These are phyloP conservation scores for Penicillium coprophilum DNA, from an alignment of 495 filamentous ascomycete species.

Conservation along the genomic window DNA sequence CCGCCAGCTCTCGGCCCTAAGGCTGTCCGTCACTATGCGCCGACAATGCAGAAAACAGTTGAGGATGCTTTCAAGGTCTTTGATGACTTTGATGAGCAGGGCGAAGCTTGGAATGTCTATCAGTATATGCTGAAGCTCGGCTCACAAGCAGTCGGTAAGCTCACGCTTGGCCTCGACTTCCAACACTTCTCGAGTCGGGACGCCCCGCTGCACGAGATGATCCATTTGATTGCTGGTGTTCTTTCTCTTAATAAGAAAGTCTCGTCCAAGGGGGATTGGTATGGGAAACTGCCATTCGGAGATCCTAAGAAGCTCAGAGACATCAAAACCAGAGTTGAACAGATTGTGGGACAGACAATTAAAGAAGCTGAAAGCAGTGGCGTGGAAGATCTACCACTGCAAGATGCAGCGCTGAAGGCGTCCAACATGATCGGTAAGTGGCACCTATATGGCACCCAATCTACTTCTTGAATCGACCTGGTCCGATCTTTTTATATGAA, in stretches of 20 bases:
- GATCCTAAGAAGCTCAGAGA: slow-evolving; percentile 37
- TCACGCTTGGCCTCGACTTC: slow-evolving; percentile 51
- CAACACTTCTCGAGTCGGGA: slow-evolving; percentile 47
- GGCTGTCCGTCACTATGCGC: slow-evolving; percentile 54
- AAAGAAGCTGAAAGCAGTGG: slow-evolving; percentile 25
- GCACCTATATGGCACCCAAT: background rate
- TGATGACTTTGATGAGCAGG: slow-evolving; percentile 47
- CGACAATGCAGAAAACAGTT: slow-evolving; percentile 49
- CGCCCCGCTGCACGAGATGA: slow-evolving; percentile 37
- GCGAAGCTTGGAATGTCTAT: slow-evolving; percentile 55
- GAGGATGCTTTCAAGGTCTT: slow-evolving; percentile 48
- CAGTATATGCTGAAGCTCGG: slow-evolving; percentile 58
- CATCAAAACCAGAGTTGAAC: slow-evolving; percentile 18
- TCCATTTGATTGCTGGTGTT: slow-evolving; percentile 35
- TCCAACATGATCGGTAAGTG: slow-evolving; percentile 37
- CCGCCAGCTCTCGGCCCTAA: slow-evolving; percentile 53
- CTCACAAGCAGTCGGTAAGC: slow-evolving; percentile 49
- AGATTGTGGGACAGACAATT: slow-evolving; percentile 37
- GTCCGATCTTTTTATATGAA: no score
- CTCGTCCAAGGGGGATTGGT: slow-evolving; percentile 46
- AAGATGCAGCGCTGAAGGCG: slow-evolving; percentile 51
- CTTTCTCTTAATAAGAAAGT: slow-evolving; percentile 53
- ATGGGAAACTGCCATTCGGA: slow-evolving; percentile 51
- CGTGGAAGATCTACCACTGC: slow-evolving; percentile 42
- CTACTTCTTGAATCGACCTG: no score